A percentile compares a stretch with the other conserved stretches of the same genome.
phyloP scores from a whole-genome alignment of 108 stramenopile species.

The Skeletonema menzelii region DNA sequence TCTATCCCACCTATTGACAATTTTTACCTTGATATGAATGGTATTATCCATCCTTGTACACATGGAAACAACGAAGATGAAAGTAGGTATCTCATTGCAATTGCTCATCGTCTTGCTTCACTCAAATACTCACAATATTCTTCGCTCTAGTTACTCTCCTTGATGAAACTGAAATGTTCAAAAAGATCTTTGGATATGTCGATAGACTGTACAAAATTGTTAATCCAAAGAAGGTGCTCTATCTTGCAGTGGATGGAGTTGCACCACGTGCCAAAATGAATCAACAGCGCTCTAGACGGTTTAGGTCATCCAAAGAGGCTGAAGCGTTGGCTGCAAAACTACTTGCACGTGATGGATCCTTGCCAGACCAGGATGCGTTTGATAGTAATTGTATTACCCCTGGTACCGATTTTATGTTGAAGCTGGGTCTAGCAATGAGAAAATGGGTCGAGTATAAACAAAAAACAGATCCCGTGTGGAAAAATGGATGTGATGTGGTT shows the following conservation, averaged over 20 bases:
- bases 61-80: slow-evolving; percentile 89
- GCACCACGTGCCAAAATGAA: slow-evolving; percentile 99
- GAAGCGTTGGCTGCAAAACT: slow-evolving; percentile 85
- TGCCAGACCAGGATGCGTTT: slow-evolving; percentile 73
- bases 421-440: slow-evolving; percentile 86
- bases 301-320: slow-evolving; percentile 92
- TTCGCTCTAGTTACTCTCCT: slow-evolving; percentile 53
- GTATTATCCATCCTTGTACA: slow-evolving; percentile 99
- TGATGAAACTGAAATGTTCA: slow-evolving; percentile 96
- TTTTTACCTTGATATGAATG: slow-evolving; percentile 99
- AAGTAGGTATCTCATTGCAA: slow-evolving; percentile 1
- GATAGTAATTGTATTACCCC: slow-evolving; percentile 99
- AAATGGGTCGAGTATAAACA: slow-evolving; percentile 94
- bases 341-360: slow-evolving; percentile 72
- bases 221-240: slow-evolving; percentile 81
- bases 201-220: slow-evolving; percentile 96
- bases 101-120: background rate
- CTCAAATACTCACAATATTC: background rate
- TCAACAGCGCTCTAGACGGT: slow-evolving; percentile 98
- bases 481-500: slow-evolving; percentile 85
- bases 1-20: slow-evolving; percentile 76
- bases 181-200: slow-evolving; percentile 95
- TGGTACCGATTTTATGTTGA: slow-evolving; percentile 98
- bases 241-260: slow-evolving; percentile 98
- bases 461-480: slow-evolving; percentile 94